Percentiles rank a stretch among this genome's conserved stretches.
Evolutionary conservation across 2,329 filamentous ascomycete species (phyloP).

Genomic region (Chaetomium sp.): DNA sequence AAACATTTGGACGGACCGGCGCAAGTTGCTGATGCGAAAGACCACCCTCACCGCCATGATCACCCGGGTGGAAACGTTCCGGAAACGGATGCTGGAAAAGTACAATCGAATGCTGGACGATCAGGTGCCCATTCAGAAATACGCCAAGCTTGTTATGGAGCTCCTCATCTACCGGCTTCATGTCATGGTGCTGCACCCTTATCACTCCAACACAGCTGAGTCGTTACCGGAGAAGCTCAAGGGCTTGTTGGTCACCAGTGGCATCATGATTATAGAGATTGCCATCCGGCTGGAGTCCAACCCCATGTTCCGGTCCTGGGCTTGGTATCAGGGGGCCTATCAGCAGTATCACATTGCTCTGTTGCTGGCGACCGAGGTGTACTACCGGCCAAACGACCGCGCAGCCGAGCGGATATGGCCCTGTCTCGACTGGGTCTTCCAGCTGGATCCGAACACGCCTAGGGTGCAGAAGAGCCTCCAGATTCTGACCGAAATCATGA

Average conservation of each 20-base stretch:
- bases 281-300: constrained; percentile 42
- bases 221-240: constrained; percentile 56
- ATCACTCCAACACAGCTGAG: constrained; percentile 43
- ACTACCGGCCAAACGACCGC: constrained; percentile 48
- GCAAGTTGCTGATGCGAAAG: constrained; percentile 55
- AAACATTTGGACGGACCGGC: constrained; percentile 61
- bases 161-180: constrained; percentile 58
- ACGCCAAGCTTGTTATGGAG: constrained; percentile 58
- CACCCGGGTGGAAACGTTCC: constrained; percentile 62
- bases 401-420: constrained; percentile 63
- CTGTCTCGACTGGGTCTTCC: constrained; percentile 67
- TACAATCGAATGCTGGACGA: constrained; percentile 59
- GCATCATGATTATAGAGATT: constrained; percentile 44
- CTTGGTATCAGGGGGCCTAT: constrained; percentile 65
- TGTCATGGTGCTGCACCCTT: constrained; percentile 63
- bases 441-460: constrained; percentile 45
- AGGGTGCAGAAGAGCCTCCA: constrained; percentile 52
- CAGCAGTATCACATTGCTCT: constrained; percentile 68
- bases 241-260: constrained; percentile 57
- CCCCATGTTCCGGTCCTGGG: constrained; percentile 48
- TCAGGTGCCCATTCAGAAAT: constrained; percentile 53
- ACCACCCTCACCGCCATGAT: constrained; percentile 58
- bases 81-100: constrained; percentile 55
- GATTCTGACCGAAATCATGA: constrained; percentile 56
- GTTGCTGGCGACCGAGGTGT: constrained; percentile 61